A percentile compares a stretch with the other conserved stretches of the same genome.
Conservation (phyloP, 129 eudicot species). For the Flaveria ramosissima region DNA sequence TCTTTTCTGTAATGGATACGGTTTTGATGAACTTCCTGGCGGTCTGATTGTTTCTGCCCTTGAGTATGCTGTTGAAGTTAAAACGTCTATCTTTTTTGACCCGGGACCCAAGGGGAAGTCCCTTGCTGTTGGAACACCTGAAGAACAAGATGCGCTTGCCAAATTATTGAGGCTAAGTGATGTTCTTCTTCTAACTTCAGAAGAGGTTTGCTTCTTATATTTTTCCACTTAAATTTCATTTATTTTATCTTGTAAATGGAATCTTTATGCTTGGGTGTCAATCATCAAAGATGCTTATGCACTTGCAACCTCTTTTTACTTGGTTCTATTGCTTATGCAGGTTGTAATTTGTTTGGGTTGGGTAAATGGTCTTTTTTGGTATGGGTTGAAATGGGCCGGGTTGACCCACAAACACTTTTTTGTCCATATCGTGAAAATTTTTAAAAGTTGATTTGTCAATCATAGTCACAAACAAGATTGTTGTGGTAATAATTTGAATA, state of each 20-base stretch:
- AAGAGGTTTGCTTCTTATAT: slow-evolving; percentile 61
- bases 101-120: slow-evolving; percentile 92
- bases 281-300: too few relatives aligned
- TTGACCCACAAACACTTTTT: too few relatives aligned
- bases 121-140: slow-evolving; percentile 66
- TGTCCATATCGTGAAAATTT: too few relatives aligned
- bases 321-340: too few relatives aligned
- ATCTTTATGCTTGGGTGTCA: not conserved
- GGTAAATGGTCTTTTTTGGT: too few relatives aligned
- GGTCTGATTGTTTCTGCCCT: slow-evolving; percentile 55
- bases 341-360: too few relatives aligned
- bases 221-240: not conserved
- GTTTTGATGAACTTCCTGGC: slow-evolving; percentile 54
- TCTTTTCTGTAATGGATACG: slow-evolving; percentile 85
- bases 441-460: too few relatives aligned
- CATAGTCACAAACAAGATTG: too few relatives aligned
- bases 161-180: slow-evolving; percentile 72
- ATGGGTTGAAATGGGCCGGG: too few relatives aligned
- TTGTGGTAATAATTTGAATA: too few relatives aligned
- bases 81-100: slow-evolving; percentile 75
- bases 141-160: slow-evolving; percentile 67
- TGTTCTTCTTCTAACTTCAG: slow-evolving; percentile 84
- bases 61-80: slow-evolving; percentile 85
- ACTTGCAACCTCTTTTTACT: too few relatives aligned
- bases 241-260: not conserved